phyloP scores from a whole-genome alignment of 106 monocot genomes.

The Phalaenopsis equestris region DNA sequence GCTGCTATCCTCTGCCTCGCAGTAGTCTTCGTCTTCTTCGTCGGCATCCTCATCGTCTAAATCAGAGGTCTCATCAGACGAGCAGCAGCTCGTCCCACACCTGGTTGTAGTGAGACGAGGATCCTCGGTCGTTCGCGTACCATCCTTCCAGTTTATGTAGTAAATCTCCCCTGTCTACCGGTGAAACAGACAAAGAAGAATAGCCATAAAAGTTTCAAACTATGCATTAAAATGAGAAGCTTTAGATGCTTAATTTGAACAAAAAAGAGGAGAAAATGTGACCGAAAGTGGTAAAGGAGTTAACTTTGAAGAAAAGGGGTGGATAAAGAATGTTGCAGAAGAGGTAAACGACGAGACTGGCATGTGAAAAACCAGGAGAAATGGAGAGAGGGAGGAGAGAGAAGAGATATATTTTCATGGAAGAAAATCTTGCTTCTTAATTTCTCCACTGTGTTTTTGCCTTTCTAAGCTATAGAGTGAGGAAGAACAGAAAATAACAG shows the following conservation, averaged over 20 bases:
- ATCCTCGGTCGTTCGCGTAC: slow-evolving; percentile 43
- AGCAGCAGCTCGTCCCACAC: neutral
- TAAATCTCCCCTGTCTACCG: slow-evolving; percentile 66
- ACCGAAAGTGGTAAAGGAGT: too few relatives aligned
- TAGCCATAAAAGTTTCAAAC: too few relatives aligned
- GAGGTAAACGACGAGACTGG: too few relatives aligned
- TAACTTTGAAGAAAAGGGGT: too few relatives aligned
- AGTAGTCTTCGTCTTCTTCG: slow-evolving; percentile 2
- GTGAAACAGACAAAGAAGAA: too few relatives aligned
- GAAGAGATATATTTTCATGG: neutral
- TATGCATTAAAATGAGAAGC: too few relatives aligned
- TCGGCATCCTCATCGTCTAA: slow-evolving; percentile 9
- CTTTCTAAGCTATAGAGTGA: neutral
- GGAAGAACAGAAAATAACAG: neutral
- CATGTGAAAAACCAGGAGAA: neutral
- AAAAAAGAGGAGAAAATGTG: too few relatives aligned
- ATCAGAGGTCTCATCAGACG: neutral
- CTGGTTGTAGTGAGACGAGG: slow-evolving; percentile 25
- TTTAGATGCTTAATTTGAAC: too few relatives aligned
- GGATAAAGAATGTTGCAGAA: too few relatives aligned
- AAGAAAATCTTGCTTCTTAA: too few relatives aligned
- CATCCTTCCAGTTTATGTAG: slow-evolving; percentile 64
- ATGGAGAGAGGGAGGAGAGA: neutral
- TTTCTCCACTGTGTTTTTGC: neutral
- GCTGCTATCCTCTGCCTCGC: slow-evolving; percentile 2